Evolutionary conservation across 129 eudicot genomes (phyloP).

Genomic region (Erigeron canadensis): DNA sequence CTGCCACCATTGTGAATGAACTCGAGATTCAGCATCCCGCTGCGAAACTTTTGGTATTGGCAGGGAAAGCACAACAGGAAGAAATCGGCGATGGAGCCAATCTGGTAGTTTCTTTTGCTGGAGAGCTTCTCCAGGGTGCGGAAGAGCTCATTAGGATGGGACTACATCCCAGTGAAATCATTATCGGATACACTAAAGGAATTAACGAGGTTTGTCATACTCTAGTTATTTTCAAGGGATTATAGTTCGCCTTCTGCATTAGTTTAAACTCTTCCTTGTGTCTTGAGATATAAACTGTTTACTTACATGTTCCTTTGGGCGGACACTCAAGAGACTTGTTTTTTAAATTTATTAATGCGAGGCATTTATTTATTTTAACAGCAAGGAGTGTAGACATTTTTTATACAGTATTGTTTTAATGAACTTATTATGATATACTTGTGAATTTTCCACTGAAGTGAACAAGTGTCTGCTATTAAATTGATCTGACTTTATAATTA

Average conservation of each 20-base stretch:
- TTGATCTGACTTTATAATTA: neutral
- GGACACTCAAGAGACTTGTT: neutral
- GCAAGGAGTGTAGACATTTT: neutral
- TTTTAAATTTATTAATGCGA: neutral
- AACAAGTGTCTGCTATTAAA: neutral
- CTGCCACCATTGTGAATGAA: constrained; percentile 89
- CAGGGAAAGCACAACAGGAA: constrained; percentile 92
- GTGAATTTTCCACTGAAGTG: neutral
- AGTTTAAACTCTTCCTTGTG: neutral
- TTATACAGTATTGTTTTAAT: neutral
- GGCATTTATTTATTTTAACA: neutral
- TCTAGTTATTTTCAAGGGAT: neutral
- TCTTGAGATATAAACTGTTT: neutral
- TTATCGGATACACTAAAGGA: constrained; percentile 76
- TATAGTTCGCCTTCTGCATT: neutral
- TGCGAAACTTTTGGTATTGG: constrained; percentile 76
- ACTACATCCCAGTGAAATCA: constrained; percentile 90
- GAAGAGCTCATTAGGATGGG: constrained; percentile 97
- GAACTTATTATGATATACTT: neutral
- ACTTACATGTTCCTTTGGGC: neutral
- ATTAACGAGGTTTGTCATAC: constrained; percentile 55
- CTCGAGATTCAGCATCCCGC: constrained; percentile 97
- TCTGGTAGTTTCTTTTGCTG: constrained; percentile 76
- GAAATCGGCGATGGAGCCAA: constrained; percentile 97
- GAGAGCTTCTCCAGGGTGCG: constrained; percentile 84